These are phyloP conservation scores for Paxillus involutus DNA, from an alignment of 768 basidiomycete genomes.

Conservation along the genomic window DNA sequence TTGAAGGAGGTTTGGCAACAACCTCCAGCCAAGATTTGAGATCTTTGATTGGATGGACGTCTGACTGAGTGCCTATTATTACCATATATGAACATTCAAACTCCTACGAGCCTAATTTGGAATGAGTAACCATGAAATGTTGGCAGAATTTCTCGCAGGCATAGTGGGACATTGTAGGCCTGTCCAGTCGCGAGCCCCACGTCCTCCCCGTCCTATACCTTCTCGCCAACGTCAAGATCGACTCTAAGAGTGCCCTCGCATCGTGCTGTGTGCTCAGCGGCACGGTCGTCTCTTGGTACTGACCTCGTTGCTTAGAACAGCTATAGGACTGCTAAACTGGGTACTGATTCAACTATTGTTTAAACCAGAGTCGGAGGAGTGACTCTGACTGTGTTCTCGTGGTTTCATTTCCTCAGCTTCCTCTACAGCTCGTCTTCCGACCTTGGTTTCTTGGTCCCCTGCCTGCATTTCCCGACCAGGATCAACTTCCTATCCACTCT, in stretches of 20 bases:
- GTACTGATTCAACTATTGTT: slow-evolving; percentile 12
- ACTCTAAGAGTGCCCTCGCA: neutral
- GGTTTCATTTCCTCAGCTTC: neutral
- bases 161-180: neutral
- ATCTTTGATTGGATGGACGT: neutral
- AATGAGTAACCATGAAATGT: slow-evolving; percentile 9
- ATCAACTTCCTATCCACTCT: neutral
- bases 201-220: slow-evolving; percentile 10
- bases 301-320: slow-evolving; percentile 1
- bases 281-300: slow-evolving; percentile 1
- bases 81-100: slow-evolving; percentile 19
- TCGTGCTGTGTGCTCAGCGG: slow-evolving; percentile 11
- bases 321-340: slow-evolving; percentile 16
- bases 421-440: neutral
- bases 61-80: too few species aligned
- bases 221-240: slow-evolving; percentile 2
- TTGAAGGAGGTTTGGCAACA: too few species aligned
- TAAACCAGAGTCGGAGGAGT: neutral
- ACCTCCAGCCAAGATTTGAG: neutral
- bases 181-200: neutral
- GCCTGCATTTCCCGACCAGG: neutral
- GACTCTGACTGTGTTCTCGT: neutral
- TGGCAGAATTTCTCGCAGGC: slow-evolving; percentile 2
- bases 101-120: slow-evolving; percentile 23
- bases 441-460: neutral